Base-by-base conservation (phyloP, 2,329 filamentous ascomycete species). In the Pseudogymnoascus sp. region DNA sequence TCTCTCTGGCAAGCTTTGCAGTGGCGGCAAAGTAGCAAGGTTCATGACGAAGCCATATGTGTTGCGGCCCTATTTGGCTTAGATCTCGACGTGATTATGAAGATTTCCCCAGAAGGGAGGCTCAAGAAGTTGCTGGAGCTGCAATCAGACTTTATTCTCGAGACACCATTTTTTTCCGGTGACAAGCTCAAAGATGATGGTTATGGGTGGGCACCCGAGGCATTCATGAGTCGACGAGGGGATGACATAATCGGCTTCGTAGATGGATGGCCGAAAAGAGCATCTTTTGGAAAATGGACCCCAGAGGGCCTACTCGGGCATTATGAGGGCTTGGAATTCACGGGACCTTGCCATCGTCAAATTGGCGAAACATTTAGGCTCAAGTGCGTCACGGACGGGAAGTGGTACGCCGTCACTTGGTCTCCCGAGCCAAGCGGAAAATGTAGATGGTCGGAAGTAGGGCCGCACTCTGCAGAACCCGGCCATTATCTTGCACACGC, bases 161-260 rank as follows among this genome's bases (percentile, higher is more conserved):
- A 31, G 3, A 46, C 62, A 10, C 43, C 65, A 8, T 66, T 65
- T 24, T 43, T 64, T 19, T 37, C 61, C 10, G 63, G 65, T 6
- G 41, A 53, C 12, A 43, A 59, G 16, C 37, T 65, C n/a, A 43
- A 22, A 28, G 50, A 59, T n/a, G 14, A 28, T 37, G 61, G 63
- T 2, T 65, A 59, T 24, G 28, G 19, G 24, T 62, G 65, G 65
- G 63, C 63, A 16, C 63, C 63, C 40, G 62, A 61, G 16, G 63
- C 63, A 11, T 59, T 63, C 12, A 37, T 37, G 35, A 37, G 35
- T 37, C 35, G 35, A 37, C 35, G 35, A 37, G 35, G 35, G 35
- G 2, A 7, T n/a, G 35, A 37, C 1, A 37, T 37, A 37, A 14
- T 37, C 12, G 14, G 2, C 35, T n/a, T 37, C 10, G 6, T 35